Conservation (phyloP, 2,329 filamentous ascomycete species). For the Allantophomopsis lycopodina region DNA sequence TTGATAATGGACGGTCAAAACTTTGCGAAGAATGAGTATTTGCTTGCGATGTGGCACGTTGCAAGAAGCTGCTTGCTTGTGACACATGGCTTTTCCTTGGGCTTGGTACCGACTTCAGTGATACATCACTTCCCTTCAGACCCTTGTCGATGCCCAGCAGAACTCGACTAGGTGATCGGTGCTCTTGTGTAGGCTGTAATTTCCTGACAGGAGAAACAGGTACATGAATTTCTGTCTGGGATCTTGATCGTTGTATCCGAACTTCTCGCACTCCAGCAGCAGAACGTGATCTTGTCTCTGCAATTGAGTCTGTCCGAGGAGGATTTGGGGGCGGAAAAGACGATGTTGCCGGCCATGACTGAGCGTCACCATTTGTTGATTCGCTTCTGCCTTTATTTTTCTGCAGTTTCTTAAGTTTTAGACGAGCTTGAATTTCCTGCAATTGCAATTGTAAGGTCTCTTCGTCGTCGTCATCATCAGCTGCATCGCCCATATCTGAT, state of each 20-base stretch:
- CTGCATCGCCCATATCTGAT: constrained; percentile 20
- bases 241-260: constrained; percentile 13
- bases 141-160: constrained; percentile 85
- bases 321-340: not conserved
- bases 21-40: constrained; percentile 6
- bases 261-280: constrained; percentile 10
- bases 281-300: constrained; percentile 12
- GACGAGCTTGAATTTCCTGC: constrained; percentile 73
- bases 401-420: constrained; percentile 80
- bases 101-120: constrained; percentile 59
- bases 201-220: constrained; percentile 60
- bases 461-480: constrained; percentile 59
- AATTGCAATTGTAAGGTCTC: constrained; percentile 79
- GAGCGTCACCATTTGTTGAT: too few relatives aligned
- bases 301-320: constrained; percentile 7
- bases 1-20: constrained; percentile 8
- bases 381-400: constrained; percentile 31
- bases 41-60: constrained; percentile 22
- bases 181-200: constrained; percentile 33
- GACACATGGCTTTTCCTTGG: constrained; percentile 22
- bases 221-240: constrained; percentile 46
- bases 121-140: constrained; percentile 66
- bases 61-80: constrained; percentile 26
- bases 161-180: constrained; percentile 66
- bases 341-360: too few relatives aligned